These are phyloP conservation scores for Pseudozyma sp. DNA, from an alignment of 1,284 basidiomycete genomes.

Conservation along the genomic window DNA sequence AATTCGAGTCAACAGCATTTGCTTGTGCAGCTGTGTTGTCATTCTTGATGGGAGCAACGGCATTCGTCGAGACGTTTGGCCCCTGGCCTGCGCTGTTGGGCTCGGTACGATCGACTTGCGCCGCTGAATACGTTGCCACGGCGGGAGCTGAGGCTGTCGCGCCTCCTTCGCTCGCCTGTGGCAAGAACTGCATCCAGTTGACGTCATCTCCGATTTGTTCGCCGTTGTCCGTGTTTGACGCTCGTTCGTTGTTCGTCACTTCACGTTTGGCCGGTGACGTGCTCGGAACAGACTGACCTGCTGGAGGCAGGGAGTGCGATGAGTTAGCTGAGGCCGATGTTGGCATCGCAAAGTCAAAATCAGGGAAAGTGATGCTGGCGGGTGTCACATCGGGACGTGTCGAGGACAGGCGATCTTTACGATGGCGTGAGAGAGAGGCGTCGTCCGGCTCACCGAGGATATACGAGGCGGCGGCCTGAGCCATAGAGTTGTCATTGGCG, in stretches of 20 bases:
- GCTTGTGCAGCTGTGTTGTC: not conserved
- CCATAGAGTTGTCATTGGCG: conserved; percentile 26
- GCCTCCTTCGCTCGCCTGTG: conserved; percentile 11
- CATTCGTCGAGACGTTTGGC: not conserved
- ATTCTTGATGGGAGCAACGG: not conserved
- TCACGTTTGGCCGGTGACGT: conserved; percentile 30
- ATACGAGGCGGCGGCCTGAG: conserved; percentile 17
- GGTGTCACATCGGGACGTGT: conserved; percentile 29
- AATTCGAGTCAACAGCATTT: conserved; percentile 4
- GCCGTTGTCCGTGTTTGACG: not conserved
- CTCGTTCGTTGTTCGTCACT: conserved; percentile 1
- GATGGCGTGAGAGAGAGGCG: conserved; percentile 17
- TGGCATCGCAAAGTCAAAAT: conserved; percentile 41
- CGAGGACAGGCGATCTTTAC: conserved; percentile 14
- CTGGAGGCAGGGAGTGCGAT: conserved; percentile 10
- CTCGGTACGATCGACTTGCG: not conserved
- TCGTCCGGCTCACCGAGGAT: conserved; percentile 32
- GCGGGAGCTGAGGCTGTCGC: conserved; percentile 11
- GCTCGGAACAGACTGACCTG: conserved; percentile 16
- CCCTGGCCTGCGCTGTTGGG: not conserved
- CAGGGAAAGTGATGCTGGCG: conserved; percentile 28
- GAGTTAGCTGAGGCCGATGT: conserved; percentile 18
- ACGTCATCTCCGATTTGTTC: conserved; percentile 28
- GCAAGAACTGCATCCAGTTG: conserved; percentile 37
- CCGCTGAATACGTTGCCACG: not conserved